Conservation (phyloP, 164 flowering plant genomes). For the Magnolia sinica region DNA sequence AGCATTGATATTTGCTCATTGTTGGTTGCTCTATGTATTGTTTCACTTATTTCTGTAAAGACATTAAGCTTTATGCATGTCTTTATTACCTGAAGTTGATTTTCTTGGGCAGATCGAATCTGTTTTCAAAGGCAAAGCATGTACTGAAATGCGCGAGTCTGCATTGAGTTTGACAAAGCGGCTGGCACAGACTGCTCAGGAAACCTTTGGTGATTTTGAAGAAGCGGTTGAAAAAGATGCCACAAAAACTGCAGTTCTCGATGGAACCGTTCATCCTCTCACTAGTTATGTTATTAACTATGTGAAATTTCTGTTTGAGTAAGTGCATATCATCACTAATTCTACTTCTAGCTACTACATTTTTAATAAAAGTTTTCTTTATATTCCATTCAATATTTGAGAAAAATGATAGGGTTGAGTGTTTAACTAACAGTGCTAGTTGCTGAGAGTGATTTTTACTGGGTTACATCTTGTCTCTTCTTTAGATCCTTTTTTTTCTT, state of each 20-base stretch:
- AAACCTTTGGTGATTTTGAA: constrained; percentile 91
- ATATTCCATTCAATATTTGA: too few species aligned
- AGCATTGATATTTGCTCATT: background rate
- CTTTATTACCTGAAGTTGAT: background rate
- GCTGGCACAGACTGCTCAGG: constrained; percentile 84
- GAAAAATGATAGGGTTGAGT: too few species aligned
- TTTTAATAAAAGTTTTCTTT: background rate
- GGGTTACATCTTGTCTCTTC: too few species aligned
- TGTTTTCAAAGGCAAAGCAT: constrained; percentile 67
- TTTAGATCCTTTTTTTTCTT: too few species aligned
- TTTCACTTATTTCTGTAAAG: background rate
- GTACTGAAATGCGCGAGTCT: constrained; percentile 71
- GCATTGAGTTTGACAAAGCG: constrained; percentile 73
- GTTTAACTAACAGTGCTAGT: too few species aligned
- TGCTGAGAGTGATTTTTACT: too few species aligned
- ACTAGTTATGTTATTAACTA: constrained; percentile 97
- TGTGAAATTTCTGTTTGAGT: constrained; percentile 91
- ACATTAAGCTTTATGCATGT: background rate
- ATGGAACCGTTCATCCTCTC: constrained; percentile 98
- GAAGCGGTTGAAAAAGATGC: constrained; percentile 98
- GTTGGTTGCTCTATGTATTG: background rate
- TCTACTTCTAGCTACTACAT: constrained; percentile 8
- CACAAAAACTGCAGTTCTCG: constrained; percentile 84
- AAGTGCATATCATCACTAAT: constrained; percentile 30
- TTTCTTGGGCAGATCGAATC: constrained; percentile 50